Base-by-base conservation (phyloP, 768 basidiomycete species). In the Arthromyces matolae region DNA sequence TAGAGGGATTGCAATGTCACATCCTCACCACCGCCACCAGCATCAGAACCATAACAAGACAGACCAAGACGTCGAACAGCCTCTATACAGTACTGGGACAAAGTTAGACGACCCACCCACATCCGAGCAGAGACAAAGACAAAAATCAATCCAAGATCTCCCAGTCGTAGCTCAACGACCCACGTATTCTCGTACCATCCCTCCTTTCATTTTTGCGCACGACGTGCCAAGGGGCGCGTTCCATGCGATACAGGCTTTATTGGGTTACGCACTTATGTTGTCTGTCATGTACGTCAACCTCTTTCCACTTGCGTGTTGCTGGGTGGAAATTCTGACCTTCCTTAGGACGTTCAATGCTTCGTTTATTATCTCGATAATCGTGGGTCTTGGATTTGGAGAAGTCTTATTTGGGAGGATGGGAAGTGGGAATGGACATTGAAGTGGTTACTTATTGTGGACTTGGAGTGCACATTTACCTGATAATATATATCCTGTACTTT, bases 341-440 rank as follows among this genome's bases (percentile, higher is more conserved):
- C 20, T 20, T 59, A 94, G 91, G 93, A 87, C 87, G 5, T 93
- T 87, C 67, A 83, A 92, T 55, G 84, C 77, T 4, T 84, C 79
- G 22, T 94, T 80, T 59, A 73, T 93, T 47, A 77, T 93, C 27
- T 73, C 84, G 9, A 79, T 93, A 51, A 61, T 92, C 12, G 45
- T 80, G 2, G 91, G 91, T 1, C 66, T 86, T 24, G 85, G 81
- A 8, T 62, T 86, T 14, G 93, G 91, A 9, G 92, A 94, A 68
- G 64, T 81, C 14, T 46, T 83, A 25, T 87, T 89, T 56, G 85
- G 85, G 8, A 71, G 85, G 47, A 66, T 81, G 31, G 73, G 67
- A 14, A 48, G 42, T 51, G 55, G 59, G 32, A 42, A 56, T 18
- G 28, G 23, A 16, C 52, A 58, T 39, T 54, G 31, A 50, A 13